Evolutionary conservation across 2,329 filamentous ascomycete species (phyloP).

Genomic region (Ilyonectria mors-panacis): DNA sequence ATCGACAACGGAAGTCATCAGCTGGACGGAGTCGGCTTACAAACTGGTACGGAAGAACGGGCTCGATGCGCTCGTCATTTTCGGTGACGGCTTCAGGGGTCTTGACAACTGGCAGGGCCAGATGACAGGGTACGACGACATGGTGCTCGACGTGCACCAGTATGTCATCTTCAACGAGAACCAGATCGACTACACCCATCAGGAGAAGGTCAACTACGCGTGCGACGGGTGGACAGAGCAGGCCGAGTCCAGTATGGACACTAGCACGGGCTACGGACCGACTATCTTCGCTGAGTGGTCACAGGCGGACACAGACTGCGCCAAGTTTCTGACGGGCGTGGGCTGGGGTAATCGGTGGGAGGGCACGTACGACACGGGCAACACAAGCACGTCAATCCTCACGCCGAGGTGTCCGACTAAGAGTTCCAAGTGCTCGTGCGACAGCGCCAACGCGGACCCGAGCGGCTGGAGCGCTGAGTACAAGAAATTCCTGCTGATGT

Average conservation of each 20-base stretch:
- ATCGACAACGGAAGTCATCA: constrained; percentile 74
- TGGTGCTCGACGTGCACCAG: constrained; percentile 97
- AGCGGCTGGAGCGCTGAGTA: constrained; percentile 79
- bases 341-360: constrained; percentile 92
- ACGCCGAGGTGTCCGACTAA: constrained; percentile 81
- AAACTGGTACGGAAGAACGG: constrained; percentile 83
- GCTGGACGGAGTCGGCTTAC: constrained; percentile 85
- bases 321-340: constrained; percentile 89
- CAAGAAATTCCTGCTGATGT: constrained; percentile 88
- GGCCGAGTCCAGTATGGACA: constrained; percentile 79
- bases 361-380: constrained; percentile 83
- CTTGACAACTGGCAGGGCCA: constrained; percentile 91
- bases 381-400: constrained; percentile 72
- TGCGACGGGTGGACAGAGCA: constrained; percentile 91
- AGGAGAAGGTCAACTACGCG: constrained; percentile 87
- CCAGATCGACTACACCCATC: constrained; percentile 86
- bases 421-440: constrained; percentile 79
- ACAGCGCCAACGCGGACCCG: constrained; percentile 81
- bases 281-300: constrained; percentile 98
- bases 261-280: constrained; percentile 86
- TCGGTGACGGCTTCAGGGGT: constrained; percentile 96
- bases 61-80: constrained; percentile 79
- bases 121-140: constrained; percentile 77
- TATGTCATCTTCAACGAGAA: constrained; percentile 98
- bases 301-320: constrained; percentile 97